Evolutionary conservation across 331 rosid species (phyloP), one percentile per base, ranked within the genome.

Genomic region (Acacia pycnantha): DNA sequence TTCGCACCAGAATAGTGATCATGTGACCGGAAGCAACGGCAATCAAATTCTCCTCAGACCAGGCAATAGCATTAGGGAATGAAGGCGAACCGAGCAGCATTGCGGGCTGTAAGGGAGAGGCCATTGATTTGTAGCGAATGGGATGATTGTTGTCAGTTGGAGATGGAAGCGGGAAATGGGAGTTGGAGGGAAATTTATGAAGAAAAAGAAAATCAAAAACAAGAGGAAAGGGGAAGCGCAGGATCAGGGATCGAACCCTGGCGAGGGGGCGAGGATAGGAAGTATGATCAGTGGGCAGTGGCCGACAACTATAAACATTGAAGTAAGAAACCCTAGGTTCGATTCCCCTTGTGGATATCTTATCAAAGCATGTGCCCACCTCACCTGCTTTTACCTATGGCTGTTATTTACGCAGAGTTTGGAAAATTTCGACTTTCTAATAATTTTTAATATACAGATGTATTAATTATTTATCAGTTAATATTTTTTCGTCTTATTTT

Each of bases 1-100:
- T 12, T 50, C 4, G 58, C 89, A 93, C 98, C 31, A 93, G 88
- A 4, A 95, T 88, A 80, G 98, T 92, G 61, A 93, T 93, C 40
- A 95, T 80, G 86, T 92, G 93, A 70, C 90, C 94, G 14, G 98
- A 84, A 77, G 98, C 96, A 80, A 92, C 89, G 40, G 99, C 99
- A 54, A 95, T 86, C 75, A 95, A 90, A 79, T 95, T 95, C 73
- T 92, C 97, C 18, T 92, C 83, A 22, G 99, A 95, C 99, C 99
- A 95, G 12, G 93, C 90, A 77, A 95, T 84, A 78, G 99, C 87
- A 77, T 89, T 82, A 1, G 98, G 93, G 81, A 88, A 92, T 4
- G 85, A 83, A 3, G 98, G 91, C 8, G 96, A 79, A 19, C 93
- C 92, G 48, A 85, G 77, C 46, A 92, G 85, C 61, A 83, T 77